phyloP scores from a whole-genome alignment of 495 filamentous ascomycete genomes.

The Penicillium psychrofluorescens region DNA sequence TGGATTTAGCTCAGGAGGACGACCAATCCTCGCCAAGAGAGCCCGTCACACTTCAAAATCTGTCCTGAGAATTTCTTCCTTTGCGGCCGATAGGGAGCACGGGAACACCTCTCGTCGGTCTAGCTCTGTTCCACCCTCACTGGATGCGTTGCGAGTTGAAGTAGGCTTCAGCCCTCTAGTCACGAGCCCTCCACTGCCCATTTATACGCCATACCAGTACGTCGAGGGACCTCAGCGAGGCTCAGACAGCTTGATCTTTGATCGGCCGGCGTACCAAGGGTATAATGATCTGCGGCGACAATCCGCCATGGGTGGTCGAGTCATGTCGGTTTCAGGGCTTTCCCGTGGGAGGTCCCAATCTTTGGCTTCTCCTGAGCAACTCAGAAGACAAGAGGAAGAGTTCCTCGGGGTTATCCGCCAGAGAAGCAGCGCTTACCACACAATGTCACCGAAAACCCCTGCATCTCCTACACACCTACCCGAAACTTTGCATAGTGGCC shows the following conservation, averaged over 20 bases:
- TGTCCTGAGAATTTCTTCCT: constrained; percentile 7
- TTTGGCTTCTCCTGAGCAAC: constrained; percentile 6
- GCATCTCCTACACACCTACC: constrained; percentile 24
- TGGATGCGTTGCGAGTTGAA: constrained; percentile 9
- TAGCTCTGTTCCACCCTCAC: constrained; percentile 19
- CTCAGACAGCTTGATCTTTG: constrained; percentile 31
- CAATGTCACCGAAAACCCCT: constrained; percentile 9
- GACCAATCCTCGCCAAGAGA: constrained; percentile 28
- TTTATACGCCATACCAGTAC: constrained; percentile 42
- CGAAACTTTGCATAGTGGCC: constrained; percentile 20
- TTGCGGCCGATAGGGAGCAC: constrained; percentile 2
- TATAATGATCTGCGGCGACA: constrained; percentile 40
- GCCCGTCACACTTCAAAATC: constrained; percentile 7
- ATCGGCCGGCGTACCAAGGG: constrained; percentile 37
- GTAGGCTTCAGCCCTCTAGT: constrained; percentile 23
- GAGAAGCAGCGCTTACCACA: constrained; percentile 34
- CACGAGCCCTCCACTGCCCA: constrained; percentile 35
- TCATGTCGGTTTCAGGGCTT: constrained; percentile 27
- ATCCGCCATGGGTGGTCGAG: constrained; percentile 34
- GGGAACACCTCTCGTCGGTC: constrained; percentile 8
- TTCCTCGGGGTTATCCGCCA: constrained; percentile 42
- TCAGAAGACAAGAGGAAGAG: constrained; percentile 29
- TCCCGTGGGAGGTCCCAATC: constrained; percentile 11
- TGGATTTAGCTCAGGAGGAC: constrained; percentile 43
- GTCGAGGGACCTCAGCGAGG: constrained; percentile 41